Evolutionary conservation across 2,329 filamentous ascomycete genomes (phyloP), one percentile per base, ranked within the genome.

Genomic region (Rutstroemia sp.): DNA sequence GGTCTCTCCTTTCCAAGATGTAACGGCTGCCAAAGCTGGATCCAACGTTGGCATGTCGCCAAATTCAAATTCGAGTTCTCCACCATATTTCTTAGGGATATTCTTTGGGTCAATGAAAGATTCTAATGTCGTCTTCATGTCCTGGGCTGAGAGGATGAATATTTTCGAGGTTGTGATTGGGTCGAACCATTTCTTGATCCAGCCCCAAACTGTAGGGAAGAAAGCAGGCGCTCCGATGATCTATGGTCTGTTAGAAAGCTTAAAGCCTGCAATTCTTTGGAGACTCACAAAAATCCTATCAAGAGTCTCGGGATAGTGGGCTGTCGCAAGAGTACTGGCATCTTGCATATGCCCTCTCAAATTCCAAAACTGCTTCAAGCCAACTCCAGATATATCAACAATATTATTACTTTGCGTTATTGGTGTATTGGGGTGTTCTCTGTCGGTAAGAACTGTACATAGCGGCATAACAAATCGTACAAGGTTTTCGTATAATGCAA

Each of bases 121-220:
- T 61, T 85, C 81, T 25, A 97, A 81, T 1, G 89, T 92, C 16
- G 86, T 76, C 63, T 85, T 81, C 53, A 95, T 86, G 71, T 95
- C 89, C 55, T 81, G 69, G 8, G 82, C 76, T 48, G 79, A 78
- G 54, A 97, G 82, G 65, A 97, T 94, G 71, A 95, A 96, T 70
- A 97, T 96, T 76, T 97, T 97, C 66, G 89, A 94, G 3, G 91
- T 89, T 36, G 92, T 96, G 60, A 91, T 90, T 6, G 92, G 92
- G 73, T 92, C 88, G 68, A 96, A 96, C 91, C 92, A 96, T 67
- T 88, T 86, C 78, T 95, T 95, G 73, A 95, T 81, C 90, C 91
- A 96, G 63, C 88, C 84, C 92, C 92, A 92, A 58, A 96, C 89
- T 2, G 90, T 96, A 50, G 88, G 87, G 76, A 96, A 96, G 79